Base-by-base conservation (phyloP, 1,139 yeast species). In the Lodderomyces jiufengensis region DNA sequence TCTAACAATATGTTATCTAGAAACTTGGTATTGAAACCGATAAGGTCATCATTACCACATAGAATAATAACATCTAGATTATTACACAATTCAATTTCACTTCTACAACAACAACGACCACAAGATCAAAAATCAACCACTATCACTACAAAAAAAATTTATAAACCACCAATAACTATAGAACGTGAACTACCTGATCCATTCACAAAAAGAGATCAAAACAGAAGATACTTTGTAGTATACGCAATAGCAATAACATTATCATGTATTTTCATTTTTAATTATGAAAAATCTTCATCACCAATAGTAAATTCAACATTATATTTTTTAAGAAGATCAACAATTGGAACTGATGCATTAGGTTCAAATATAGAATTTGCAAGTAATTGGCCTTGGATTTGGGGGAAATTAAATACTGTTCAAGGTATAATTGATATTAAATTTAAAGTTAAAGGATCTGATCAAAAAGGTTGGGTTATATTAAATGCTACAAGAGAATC, bases 241-340 rank as follows among this genome's bases (percentile, higher is more conserved):
- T 88, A 87, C 55, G 76, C 79, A 23, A 57, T 76, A 12, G 76
- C 84, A 15, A 82, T 87, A 65, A 73, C 78, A 8, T 63, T 76
- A 6, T 69, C 92, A 5, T 73, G 90, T 47, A 72, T 74, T 14
- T 71, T 84, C 27, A 84, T 88, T 49, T 81, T 90, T 73, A 88
- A 92, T 66, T 90, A 90, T 62, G 97, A 92, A 55, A 90, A 87
- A 57, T 80, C 88, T 16, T 78, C 84, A 37, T 84, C 95, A 7
- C 96, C 97, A 2, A 77, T 90, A 39, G 83, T 88, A 46, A 76
- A 84, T 29, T 88, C 95, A n/a, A 83, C 95, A 3, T 65, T 92
- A 55, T 88, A 87, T 58, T 84, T 86, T 42, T 65, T 92, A 48
- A 76, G 97, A 53, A 73, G 96, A 53, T 82, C 94, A 3, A 68